A percentile compares a stretch with the other conserved stretches of the same genome.
These are phyloP conservation scores for Amaranthus cruentus DNA, from an alignment of 148 eudicot species.

Conservation along the genomic window DNA sequence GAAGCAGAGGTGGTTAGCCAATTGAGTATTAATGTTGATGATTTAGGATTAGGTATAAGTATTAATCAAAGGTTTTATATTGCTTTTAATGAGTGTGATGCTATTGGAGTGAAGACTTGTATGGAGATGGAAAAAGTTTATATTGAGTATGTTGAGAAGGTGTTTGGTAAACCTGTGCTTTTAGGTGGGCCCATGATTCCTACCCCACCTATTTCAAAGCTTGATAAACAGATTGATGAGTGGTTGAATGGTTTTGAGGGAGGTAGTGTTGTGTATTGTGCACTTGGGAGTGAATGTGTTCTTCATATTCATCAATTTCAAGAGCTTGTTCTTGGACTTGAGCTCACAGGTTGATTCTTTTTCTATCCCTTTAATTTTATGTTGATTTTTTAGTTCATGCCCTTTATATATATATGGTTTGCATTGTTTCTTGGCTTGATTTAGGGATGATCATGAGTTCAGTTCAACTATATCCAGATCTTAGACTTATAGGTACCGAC, in stretches of 20 bases:
- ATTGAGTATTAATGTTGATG: too few species aligned
- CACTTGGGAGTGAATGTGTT: slow-evolving; percentile 48
- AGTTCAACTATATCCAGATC: too few species aligned
- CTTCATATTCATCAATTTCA: slow-evolving; percentile 32
- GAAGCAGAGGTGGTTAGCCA: slow-evolving; percentile 7
- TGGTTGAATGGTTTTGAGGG: slow-evolving; percentile 34
- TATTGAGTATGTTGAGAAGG: slow-evolving; percentile 1
- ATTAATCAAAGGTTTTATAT: background rate
- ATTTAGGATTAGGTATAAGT: slow-evolving; percentile 1
- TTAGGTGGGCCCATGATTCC: slow-evolving; percentile 40
- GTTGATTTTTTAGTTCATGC: too few species aligned
- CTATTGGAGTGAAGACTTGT: slow-evolving; percentile 7
- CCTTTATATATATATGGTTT: too few species aligned
- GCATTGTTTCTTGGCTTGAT: too few species aligned
- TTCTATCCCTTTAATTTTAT: too few species aligned
- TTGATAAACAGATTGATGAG: slow-evolving; percentile 31
- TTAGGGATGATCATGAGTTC: too few species aligned
- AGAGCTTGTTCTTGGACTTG: slow-evolving; percentile 44
- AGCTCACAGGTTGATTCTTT: slow-evolving; percentile 31
- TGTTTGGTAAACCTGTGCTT: background rate
- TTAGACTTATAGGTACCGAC: too few species aligned
- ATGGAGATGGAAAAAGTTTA: slow-evolving; percentile 17
- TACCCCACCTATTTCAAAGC: slow-evolving; percentile 15
- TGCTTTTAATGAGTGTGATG: slow-evolving; percentile 12
- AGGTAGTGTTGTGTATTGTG: slow-evolving; percentile 37